Evolutionary conservation across 805 yeast species (phyloP), one percentile per base, ranked within the genome.

Genomic region (Candida peoriensis): DNA sequence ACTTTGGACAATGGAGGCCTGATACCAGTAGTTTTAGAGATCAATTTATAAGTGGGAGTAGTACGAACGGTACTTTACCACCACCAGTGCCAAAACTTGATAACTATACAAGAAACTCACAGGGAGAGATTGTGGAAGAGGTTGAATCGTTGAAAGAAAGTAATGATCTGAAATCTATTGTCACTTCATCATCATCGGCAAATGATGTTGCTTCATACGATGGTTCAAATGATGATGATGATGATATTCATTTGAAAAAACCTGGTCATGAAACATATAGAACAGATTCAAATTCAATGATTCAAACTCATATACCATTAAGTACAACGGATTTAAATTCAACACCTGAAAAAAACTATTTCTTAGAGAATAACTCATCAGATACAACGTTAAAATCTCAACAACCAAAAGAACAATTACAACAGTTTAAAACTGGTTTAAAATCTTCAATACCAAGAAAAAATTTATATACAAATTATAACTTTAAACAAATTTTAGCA

Each of bases 1-100:
- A 63, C 37, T 59, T 73, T 58, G 78, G 78, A 3, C 58, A 58
- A 19, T 77, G 84, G 83, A 69, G 66, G 48, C 82, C 82, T 2
- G 72, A 76, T 46, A 76, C 81, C 8, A 62, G 58, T 21, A 60
- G 58, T 25, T 71, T 53, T 48, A 57, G 78, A 34, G 76, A 70
- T 39, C 67, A 66, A 34, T 72, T 72, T 37, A 70, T 72, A 27
- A 59, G 56, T 42, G 70, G 63, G 34, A 30, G 37, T 6, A 36
- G 42, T 6, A 23, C 43, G 11, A 61, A 61, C 28, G 70, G 64
- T 28, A n/a, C n/a, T n/a, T n/a, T n/a, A n/a, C n/a, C n/a, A n/a
- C 65, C 55, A 4, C 48, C 55, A 8, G 24, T 47, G 7, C 54
- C 54, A 3, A 35, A 35, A 20, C 9, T 51, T 13, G 55, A 63